Evolutionary conservation across 2,329 filamentous ascomycete species (phyloP), one percentile per base, ranked within the genome.

Genomic region (Trichoderma aggressivum): DNA sequence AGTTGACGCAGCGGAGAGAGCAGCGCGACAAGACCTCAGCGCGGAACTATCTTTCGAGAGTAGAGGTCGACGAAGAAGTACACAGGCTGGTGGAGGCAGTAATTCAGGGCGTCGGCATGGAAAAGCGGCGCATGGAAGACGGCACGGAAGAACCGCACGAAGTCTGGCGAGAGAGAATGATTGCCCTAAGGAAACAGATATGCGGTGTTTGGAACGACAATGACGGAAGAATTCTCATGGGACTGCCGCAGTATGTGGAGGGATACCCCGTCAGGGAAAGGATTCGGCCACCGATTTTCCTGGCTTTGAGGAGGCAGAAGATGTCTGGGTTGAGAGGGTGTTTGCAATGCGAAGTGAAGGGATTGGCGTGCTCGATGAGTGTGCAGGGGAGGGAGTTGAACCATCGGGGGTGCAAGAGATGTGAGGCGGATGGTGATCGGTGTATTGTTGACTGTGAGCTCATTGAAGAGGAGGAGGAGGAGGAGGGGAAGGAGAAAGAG

Each of bases 341-440:
- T 59, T 70, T 76, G 16, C 75, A 75, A 39, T 80, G 79, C 59
- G 60, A 64, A 10, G 71, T 61, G 2, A 70, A 73, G 32, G 69
- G 73, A 2, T 47, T 78, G 70, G 55, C 43, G 14, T 80, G 79
- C 61, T 78, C 79, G 30, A 72, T 74, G 53, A 70, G 69, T 32
- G 16, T 69, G 4, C 6, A 11, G 7, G 28, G 55, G 12, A 85
- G 58, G 39, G 10, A 7, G 2, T 16, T 61, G 12, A 84, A 83
- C n/a, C 84, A 43, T n/a, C 85, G 53, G 36, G 43, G 34, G 56
- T 79, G 75, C 65, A 69, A 62, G 62, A 76, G 74, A 70, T 79
- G 74, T 34, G 70, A 32, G 55, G 71, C 73, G 68, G 78, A 76
- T 62, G 77, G 75, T 11, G 72, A 74, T 61, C 74, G 24, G 70